phyloP scores from a whole-genome alignment of 352 stramenopile genomes.

The Phytophthora nicotianae region DNA sequence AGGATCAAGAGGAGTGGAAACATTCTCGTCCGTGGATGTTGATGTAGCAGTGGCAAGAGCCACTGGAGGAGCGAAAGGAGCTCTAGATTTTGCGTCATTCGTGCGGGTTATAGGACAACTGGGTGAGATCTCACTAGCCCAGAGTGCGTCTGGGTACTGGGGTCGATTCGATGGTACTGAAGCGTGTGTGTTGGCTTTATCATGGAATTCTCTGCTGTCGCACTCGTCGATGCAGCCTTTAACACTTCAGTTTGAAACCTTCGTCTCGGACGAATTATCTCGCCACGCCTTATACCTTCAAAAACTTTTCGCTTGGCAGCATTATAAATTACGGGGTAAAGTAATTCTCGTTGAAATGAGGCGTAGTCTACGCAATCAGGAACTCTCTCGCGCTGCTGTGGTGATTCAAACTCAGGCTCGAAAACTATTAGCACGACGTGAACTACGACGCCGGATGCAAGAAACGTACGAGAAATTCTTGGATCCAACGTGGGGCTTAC shows the following conservation, averaged over 20 bases:
- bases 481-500: slow-evolving; percentile 60
- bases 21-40: slow-evolving; percentile 59
- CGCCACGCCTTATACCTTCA: slow-evolving; percentile 39
- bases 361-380: slow-evolving; percentile 19
- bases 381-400: slow-evolving; percentile 26
- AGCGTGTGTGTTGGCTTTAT: slow-evolving; percentile 44
- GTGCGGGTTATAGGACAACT: slow-evolving; percentile 35
- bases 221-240: slow-evolving; percentile 35
- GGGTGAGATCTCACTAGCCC: slow-evolving; percentile 36
- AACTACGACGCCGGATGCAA: slow-evolving; percentile 40
- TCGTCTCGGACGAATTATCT: slow-evolving; percentile 30
- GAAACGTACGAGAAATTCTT: slow-evolving; percentile 75
- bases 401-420: slow-evolving; percentile 43
- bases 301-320: slow-evolving; percentile 32
- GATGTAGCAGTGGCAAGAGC: slow-evolving; percentile 68
- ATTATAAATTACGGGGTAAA: slow-evolving; percentile 28
- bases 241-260: slow-evolving; percentile 23
- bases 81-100: slow-evolving; percentile 58
- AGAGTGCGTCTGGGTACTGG: slow-evolving; percentile 42
- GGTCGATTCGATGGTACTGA: slow-evolving; percentile 48
- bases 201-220: slow-evolving; percentile 51
- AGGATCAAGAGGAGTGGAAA: slow-evolving; percentile 18
- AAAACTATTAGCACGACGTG: slow-evolving; percentile 38
- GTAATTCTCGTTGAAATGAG: slow-evolving; percentile 33
- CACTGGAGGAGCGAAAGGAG: slow-evolving; percentile 47